A percentile compares a stretch with the other conserved stretches of the same genome.
Conservation (phyloP, 768 basidiomycete species). For the Amanita molliuscula region DNA sequence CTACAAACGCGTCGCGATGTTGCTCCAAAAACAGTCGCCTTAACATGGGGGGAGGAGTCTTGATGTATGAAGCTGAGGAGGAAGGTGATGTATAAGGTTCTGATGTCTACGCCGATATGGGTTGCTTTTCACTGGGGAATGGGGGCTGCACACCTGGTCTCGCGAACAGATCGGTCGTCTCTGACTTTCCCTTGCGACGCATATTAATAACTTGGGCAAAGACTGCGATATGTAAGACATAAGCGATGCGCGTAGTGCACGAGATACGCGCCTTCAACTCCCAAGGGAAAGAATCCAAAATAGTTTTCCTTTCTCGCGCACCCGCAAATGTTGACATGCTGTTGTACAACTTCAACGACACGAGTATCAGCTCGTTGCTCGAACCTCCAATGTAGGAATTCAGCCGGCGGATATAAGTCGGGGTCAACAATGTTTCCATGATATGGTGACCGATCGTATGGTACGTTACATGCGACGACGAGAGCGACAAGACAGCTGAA, state of each 20-base stretch:
- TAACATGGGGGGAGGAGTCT: slow-evolving; percentile 38
- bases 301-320: slow-evolving; percentile 49
- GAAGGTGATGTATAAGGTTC: slow-evolving; percentile 65
- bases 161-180: slow-evolving; percentile 28
- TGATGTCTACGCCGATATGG: slow-evolving; percentile 47
- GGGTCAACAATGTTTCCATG: slow-evolving; percentile 47
- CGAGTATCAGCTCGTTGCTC: slow-evolving; percentile 57
- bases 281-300: slow-evolving; percentile 70
- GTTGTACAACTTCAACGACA: slow-evolving; percentile 54
- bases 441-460: slow-evolving; percentile 56
- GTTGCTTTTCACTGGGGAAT: not conserved
- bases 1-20: slow-evolving; percentile 50
- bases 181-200: slow-evolving; percentile 49
- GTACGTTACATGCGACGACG: slow-evolving; percentile 60
- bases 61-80: slow-evolving; percentile 61
- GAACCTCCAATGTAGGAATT: slow-evolving; percentile 53
- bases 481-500: slow-evolving; percentile 47
- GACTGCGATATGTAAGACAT: slow-evolving; percentile 27
- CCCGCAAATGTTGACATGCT: slow-evolving; percentile 53
- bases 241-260: no score
- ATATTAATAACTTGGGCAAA: slow-evolving; percentile 59
- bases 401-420: slow-evolving; percentile 43
- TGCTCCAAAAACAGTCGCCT: slow-evolving; percentile 62
- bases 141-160: slow-evolving; percentile 42
- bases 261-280: slow-evolving; percentile 54